These are phyloP conservation scores for Xylaria scruposa DNA, from an alignment of 495 filamentous ascomycete genomes.

Conservation along the genomic window DNA sequence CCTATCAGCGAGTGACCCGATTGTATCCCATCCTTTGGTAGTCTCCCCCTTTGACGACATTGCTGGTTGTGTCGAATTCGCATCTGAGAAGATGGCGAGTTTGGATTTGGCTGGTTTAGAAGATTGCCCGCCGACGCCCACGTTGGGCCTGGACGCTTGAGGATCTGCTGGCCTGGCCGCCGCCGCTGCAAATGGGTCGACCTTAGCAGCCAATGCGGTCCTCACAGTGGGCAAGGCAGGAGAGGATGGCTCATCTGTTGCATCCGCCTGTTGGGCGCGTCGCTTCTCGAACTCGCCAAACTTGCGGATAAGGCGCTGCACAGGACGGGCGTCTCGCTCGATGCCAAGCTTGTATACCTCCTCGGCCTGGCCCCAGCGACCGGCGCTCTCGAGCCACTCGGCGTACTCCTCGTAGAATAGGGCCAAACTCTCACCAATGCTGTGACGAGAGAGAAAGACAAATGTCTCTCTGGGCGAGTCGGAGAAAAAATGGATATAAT, in stretches of 20 bases:
- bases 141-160: constrained; percentile 65
- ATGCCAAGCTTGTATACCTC: constrained; percentile 91
- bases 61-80: constrained; percentile 58
- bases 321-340: constrained; percentile 84
- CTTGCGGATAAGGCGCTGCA: constrained; percentile 81
- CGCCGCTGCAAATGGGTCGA: constrained; percentile 73
- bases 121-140: constrained; percentile 52
- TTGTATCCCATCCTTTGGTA: constrained; percentile 87
- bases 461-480: constrained; percentile 92
- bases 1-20: constrained; percentile 81
- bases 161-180: constrained; percentile 61
- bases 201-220: constrained; percentile 84
- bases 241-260: constrained; percentile 71
- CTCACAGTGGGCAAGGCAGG: constrained; percentile 85
- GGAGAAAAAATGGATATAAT: constrained; percentile 90
- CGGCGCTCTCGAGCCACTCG: constrained; percentile 83
- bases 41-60: constrained; percentile 45
- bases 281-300: constrained; percentile 88
- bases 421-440: constrained; percentile 84
- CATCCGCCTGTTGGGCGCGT: constrained; percentile 65
- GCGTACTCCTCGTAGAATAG: constrained; percentile 99
- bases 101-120: constrained; percentile 67
- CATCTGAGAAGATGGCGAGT: constrained; percentile 89
- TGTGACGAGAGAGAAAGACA: constrained; percentile 86
- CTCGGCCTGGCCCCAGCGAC: constrained; percentile 88